Percentiles rank a stretch among this genome's conserved stretches.
These are phyloP conservation scores for Acacia concinna DNA, from an alignment of 331 rosid genomes.

Conservation along the genomic window DNA sequence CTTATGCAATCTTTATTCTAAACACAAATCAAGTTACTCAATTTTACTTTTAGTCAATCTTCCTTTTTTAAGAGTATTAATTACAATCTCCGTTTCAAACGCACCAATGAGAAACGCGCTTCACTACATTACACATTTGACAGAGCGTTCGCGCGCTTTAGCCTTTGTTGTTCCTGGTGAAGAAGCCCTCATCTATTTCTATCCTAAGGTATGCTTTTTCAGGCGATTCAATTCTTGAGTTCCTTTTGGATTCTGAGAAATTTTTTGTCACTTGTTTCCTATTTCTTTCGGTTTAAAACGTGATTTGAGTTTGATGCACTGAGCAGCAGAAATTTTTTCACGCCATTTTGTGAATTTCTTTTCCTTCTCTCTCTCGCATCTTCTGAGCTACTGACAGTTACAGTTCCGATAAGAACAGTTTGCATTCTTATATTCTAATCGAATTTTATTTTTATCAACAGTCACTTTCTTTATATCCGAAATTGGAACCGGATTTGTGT, in stretches of 20 bases:
- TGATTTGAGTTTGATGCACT: background rate
- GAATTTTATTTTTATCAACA: background rate
- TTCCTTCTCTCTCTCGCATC: background rate
- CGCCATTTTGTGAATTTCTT: background rate
- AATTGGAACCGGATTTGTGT: background rate
- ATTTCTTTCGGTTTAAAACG: background rate
- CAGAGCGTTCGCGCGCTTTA: conserved; percentile 9
- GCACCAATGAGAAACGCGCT: background rate
- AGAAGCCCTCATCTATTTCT: background rate
- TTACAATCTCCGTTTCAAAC: too few relatives aligned
- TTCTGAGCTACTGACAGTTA: background rate
- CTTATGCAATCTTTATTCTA: too few relatives aligned
- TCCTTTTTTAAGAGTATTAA: too few relatives aligned
- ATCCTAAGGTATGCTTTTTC: conserved; percentile 1
- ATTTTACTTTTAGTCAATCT: too few relatives aligned
- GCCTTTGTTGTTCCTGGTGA: background rate
- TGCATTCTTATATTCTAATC: background rate
- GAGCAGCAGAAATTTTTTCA: background rate
- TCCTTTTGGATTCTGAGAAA: background rate
- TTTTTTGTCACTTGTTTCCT: background rate
- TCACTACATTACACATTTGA: background rate
- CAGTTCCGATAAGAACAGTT: background rate
- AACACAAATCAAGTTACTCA: too few relatives aligned
- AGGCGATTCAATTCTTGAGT: background rate
- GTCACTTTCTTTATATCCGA: background rate